Conservation (phyloP, 495 filamentous ascomycete species). For the Daldinia decipiens region DNA sequence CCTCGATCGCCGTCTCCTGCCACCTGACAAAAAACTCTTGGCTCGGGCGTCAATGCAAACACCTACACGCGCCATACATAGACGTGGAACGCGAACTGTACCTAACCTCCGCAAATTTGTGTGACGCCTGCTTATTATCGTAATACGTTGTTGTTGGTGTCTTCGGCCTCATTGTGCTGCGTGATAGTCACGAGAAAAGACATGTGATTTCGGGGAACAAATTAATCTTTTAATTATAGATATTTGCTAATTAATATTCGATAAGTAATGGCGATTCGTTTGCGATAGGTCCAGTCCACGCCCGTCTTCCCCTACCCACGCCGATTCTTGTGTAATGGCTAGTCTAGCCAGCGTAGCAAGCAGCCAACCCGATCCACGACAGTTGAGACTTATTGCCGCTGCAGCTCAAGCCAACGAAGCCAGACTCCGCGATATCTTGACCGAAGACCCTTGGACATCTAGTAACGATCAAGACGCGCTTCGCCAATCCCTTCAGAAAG, state of each 20-base stretch:
- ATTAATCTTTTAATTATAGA: constrained; percentile 6
- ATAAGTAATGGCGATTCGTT: constrained; percentile 26
- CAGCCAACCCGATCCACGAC: constrained; percentile 49
- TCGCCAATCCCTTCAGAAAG: constrained; percentile 63
- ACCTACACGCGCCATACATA: background rate
- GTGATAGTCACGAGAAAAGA: background rate
- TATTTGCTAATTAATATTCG: constrained; percentile 20
- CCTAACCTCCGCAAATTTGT: constrained; percentile 1
- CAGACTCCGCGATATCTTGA: constrained; percentile 47
- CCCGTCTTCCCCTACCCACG: background rate
- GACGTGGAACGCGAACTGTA: constrained; percentile 5
- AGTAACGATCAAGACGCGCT: constrained; percentile 47
- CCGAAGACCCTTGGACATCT: constrained; percentile 48
- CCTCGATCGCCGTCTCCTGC: background rate
- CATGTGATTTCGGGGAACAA: constrained; percentile 7
- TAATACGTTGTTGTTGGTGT: background rate
- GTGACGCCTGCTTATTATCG: background rate
- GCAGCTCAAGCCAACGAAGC: constrained; percentile 50
- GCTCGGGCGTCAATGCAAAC: background rate
- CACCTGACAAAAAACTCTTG: constrained; percentile 11
- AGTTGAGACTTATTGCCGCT: constrained; percentile 48
- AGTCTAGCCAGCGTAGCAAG: constrained; percentile 49
- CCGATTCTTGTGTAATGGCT: constrained; percentile 37
- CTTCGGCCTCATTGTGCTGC: background rate
- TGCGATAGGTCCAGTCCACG: constrained; percentile 18